phyloP scores from a whole-genome alignment of 768 basidiomycete species.

The Rossbeevera mucosa region DNA sequence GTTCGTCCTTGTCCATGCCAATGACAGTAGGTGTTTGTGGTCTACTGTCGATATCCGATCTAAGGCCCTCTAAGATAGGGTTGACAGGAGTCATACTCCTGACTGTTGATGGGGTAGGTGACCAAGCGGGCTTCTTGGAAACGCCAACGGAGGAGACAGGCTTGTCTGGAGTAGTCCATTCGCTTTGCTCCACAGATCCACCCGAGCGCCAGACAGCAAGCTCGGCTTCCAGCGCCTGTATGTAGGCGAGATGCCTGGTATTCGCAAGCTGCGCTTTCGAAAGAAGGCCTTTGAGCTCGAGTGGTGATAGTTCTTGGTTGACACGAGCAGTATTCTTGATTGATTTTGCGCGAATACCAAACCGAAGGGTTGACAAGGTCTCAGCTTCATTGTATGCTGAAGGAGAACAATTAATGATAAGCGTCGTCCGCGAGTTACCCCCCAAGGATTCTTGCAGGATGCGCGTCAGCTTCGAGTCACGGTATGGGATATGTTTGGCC shows the following conservation, averaged over 20 bases:
- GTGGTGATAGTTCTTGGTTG: constrained; percentile 94
- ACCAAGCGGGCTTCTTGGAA: constrained; percentile 46
- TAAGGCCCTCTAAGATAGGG: constrained; percentile 66
- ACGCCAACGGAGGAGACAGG: constrained; percentile 39
- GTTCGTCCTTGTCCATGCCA: constrained; percentile 90
- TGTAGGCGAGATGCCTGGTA: constrained; percentile 78
- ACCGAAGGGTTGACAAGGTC: constrained; percentile 94
- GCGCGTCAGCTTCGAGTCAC: constrained; percentile 97
- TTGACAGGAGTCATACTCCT: constrained; percentile 74
- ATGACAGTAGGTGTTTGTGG: constrained; percentile 90
- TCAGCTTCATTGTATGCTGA: constrained; percentile 96
- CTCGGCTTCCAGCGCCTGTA: constrained; percentile 87
- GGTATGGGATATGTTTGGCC: constrained; percentile 96
- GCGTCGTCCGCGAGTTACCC: constrained; percentile 90
- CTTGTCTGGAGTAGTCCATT: constrained; percentile 76
- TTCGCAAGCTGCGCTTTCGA: constrained; percentile 87
- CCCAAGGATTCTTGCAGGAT: constrained; percentile 98
- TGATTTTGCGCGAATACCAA: constrained; percentile 99
- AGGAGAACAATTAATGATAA: constrained; percentile 99
- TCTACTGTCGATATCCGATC: constrained; percentile 71
- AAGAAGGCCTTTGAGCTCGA: constrained; percentile 90
- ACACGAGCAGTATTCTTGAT: constrained; percentile 99
- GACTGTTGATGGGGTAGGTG: constrained; percentile 62
- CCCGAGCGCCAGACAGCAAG: constrained; percentile 86
- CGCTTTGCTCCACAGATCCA: constrained; percentile 72